Conservation (phyloP, 768 basidiomycete genomes). For the Calocybe indica region DNA sequence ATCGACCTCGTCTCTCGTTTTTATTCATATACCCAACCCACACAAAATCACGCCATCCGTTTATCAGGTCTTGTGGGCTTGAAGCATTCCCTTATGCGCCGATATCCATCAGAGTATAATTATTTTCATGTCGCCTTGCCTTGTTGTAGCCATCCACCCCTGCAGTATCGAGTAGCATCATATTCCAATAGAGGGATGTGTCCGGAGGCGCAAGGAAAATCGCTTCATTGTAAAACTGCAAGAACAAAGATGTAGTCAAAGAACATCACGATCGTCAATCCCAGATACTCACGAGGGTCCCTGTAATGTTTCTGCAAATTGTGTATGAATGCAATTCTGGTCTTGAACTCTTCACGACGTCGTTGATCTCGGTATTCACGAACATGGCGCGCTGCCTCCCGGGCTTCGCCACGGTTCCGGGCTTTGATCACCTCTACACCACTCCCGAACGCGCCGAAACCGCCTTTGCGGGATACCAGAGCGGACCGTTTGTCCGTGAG, state of each 20-base stretch:
- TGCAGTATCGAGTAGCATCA: too few relatives aligned
- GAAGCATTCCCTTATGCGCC: too few relatives aligned
- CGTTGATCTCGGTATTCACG: conserved; percentile 79
- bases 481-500: conserved; percentile 81
- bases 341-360: conserved; percentile 78
- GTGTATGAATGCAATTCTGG: conserved; percentile 68
- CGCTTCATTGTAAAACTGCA: not conserved
- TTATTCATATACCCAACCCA: conserved; percentile 16
- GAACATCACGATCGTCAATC: not conserved
- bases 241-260: not conserved
- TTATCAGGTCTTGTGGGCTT: not conserved
- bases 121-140: too few relatives aligned
- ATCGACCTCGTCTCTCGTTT: conserved; percentile 30
- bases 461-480: conserved; percentile 79
- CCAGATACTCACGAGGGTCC: conserved; percentile 54
- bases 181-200: too few relatives aligned
- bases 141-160: too few relatives aligned
- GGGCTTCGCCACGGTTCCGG: conserved; percentile 91
- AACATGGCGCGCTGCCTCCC: conserved; percentile 83
- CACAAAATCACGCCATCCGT: conserved; percentile 7
- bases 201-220: not conserved
- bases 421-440: conserved; percentile 85
- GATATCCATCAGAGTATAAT: too few relatives aligned
- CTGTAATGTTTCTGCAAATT: conserved; percentile 89
- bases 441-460: conserved; percentile 79